These are phyloP conservation scores for Trichoderma sp. DNA, from an alignment of 2,329 filamentous ascomycete species.

Conservation along the genomic window DNA sequence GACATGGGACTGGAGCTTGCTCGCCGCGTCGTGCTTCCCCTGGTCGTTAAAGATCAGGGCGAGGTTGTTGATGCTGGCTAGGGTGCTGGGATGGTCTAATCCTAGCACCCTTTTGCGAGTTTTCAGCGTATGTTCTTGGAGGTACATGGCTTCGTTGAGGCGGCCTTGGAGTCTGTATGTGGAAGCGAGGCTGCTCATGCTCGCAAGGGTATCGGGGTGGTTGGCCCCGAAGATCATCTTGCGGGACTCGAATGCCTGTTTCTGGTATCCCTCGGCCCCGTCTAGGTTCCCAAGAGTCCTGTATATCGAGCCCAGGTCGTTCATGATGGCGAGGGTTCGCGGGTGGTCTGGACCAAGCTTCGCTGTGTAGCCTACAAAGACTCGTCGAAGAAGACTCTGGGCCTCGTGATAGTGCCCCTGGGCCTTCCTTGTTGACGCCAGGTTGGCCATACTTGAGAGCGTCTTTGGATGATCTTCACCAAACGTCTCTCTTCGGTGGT, in stretches of 20 bases:
- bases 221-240: not conserved
- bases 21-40: not conserved
- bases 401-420: not conserved
- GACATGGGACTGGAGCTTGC: not conserved
- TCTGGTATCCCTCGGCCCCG: not conserved
- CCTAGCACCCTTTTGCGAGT: not conserved
- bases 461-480: not conserved
- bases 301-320: not conserved
- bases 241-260: not conserved
- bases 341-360: not conserved
- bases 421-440: not conserved
- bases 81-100: not conserved
- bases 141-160: not conserved
- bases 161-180: not conserved
- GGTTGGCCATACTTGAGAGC: not conserved
- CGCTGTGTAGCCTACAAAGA: not conserved
- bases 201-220: not conserved
- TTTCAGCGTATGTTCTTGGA: not conserved
- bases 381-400: not conserved
- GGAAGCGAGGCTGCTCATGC: slow-evolving; percentile 13
- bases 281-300: not conserved
- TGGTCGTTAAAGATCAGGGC: not conserved
- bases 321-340: not conserved
- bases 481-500: not conserved
- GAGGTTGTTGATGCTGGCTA: slow-evolving; percentile 9